phyloP scores from a whole-genome alignment of 1,139 yeast species.

The Eremothecium gossypii region DNA sequence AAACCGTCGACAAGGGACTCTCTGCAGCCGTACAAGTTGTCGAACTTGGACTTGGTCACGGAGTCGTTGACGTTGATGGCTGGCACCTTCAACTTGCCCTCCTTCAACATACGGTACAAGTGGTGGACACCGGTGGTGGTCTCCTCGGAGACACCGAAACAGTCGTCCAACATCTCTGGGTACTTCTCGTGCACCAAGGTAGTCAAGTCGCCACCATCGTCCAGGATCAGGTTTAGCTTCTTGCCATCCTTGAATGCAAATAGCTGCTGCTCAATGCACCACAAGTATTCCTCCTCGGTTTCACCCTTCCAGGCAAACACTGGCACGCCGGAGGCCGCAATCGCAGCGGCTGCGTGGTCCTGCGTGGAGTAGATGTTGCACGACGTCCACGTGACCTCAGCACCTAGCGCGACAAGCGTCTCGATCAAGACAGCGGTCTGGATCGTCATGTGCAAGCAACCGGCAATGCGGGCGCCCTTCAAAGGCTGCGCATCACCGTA shows the following conservation, averaged over 20 bases:
- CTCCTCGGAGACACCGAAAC: slow-evolving; percentile 97
- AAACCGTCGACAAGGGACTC: slow-evolving; percentile 98
- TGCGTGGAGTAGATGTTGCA: slow-evolving; percentile 99
- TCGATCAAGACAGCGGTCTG: slow-evolving; percentile 99
- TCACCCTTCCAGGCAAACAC: slow-evolving; percentile 99
- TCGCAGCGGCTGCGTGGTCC: slow-evolving; percentile 99
- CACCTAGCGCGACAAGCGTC: slow-evolving; percentile 96
- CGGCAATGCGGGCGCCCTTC: slow-evolving; percentile 98
- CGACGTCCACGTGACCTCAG: slow-evolving; percentile 99
- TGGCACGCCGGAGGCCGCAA: slow-evolving; percentile 99
- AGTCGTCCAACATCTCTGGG: slow-evolving; percentile 94
- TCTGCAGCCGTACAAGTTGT: slow-evolving; percentile 99
- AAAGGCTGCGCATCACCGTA: slow-evolving; percentile 92
- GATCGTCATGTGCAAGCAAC: slow-evolving; percentile 99
- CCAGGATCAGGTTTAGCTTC: slow-evolving; percentile 95
- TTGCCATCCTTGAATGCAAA: slow-evolving; percentile 95
- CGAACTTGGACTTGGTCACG: slow-evolving; percentile 98
- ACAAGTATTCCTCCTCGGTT: slow-evolving; percentile 98
- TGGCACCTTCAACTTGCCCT: slow-evolving; percentile 89
- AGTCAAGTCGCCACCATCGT: slow-evolving; percentile 99
- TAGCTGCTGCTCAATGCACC: slow-evolving; percentile 99
- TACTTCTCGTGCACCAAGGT: slow-evolving; percentile 93
- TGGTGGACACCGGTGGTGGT: slow-evolving; percentile 99
- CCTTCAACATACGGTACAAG: slow-evolving; percentile 92
- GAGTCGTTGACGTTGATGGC: slow-evolving; percentile 99